A percentile compares a stretch with the other conserved stretches of the same genome.
Conservation (phyloP, 1,284 basidiomycete genomes). For the Xanthoconium separans region DNA sequence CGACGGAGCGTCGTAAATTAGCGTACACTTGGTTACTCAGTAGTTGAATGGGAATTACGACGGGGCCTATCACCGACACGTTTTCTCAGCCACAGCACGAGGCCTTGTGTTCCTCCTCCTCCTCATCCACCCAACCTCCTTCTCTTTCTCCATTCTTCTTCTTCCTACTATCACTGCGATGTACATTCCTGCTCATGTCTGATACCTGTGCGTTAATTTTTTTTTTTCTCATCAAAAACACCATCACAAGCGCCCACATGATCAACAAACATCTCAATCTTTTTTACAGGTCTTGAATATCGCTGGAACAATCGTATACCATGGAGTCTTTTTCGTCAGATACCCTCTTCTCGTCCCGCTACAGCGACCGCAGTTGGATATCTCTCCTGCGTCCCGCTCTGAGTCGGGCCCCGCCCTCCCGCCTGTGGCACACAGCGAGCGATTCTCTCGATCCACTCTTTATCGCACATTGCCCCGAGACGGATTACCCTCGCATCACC, state of each 20-base stretch:
- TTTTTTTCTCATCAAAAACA: not conserved
- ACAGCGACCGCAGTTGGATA: slow-evolving; percentile 9
- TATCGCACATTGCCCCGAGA: slow-evolving; percentile 17
- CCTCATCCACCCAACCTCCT: slow-evolving; percentile 6
- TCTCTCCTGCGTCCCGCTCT: slow-evolving; percentile 13
- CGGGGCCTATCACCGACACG: slow-evolving; percentile 27
- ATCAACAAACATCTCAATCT: slow-evolving; percentile 5
- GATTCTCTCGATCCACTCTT: slow-evolving; percentile 24
- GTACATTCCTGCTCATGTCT: slow-evolving; percentile 26
- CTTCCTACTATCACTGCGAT: slow-evolving; percentile 15
- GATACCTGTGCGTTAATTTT: slow-evolving; percentile 18
- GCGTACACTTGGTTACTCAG: not conserved
- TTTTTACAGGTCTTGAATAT: slow-evolving; percentile 34
- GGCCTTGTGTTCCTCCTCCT: slow-evolving; percentile 7
- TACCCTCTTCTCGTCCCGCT: slow-evolving; percentile 25
- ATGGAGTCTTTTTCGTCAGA: slow-evolving; percentile 31
- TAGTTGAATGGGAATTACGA: slow-evolving; percentile 23
- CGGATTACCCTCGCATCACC: slow-evolving; percentile 14
- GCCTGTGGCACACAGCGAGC: slow-evolving; percentile 20
- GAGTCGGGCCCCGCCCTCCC: slow-evolving; percentile 12
- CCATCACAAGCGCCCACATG: not conserved
- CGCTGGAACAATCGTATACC: slow-evolving; percentile 31
- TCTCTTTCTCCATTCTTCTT: slow-evolving; percentile 11
- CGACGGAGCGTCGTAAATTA: not conserved
- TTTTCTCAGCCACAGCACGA: slow-evolving; percentile 38